These are phyloP conservation scores for Retiboletus fuscus DNA, from an alignment of 1,284 basidiomycete species.

Conservation along the genomic window DNA sequence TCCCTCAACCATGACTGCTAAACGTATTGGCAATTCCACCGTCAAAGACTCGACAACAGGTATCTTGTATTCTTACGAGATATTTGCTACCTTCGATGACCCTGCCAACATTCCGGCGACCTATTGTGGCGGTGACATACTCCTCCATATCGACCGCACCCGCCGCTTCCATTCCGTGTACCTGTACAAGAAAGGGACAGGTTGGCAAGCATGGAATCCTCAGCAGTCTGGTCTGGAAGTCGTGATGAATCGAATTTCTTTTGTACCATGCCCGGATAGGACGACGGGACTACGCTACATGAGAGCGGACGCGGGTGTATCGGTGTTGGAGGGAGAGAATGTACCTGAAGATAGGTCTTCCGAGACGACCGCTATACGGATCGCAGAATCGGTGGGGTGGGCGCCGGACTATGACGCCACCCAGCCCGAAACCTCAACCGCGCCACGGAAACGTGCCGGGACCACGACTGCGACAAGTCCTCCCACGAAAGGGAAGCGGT, in stretches of 20 bases:
- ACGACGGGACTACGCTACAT: neutral
- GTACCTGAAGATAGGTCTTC: neutral
- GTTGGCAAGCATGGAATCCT: neutral
- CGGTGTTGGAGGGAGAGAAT: neutral
- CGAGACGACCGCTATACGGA: neutral
- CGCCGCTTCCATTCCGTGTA: neutral
- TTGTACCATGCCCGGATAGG: neutral
- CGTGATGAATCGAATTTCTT: neutral
- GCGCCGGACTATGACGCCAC: neutral
- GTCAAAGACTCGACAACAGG: neutral
- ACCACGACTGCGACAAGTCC: neutral
- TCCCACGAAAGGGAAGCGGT: neutral
- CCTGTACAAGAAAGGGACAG: neutral
- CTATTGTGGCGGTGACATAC: neutral
- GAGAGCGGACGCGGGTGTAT: too few species aligned
- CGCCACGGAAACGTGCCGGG: neutral
- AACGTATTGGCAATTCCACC: neutral
- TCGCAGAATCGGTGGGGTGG: neutral
- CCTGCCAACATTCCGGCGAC: neutral
- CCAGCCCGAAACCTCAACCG: neutral
- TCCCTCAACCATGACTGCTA: neutral
- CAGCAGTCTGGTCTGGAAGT: neutral
- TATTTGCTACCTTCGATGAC: neutral
- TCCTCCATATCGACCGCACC: neutral
- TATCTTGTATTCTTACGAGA: neutral